phyloP scores from a whole-genome alignment of 495 filamentous ascomycete genomes.

The Halenospora varia region DNA sequence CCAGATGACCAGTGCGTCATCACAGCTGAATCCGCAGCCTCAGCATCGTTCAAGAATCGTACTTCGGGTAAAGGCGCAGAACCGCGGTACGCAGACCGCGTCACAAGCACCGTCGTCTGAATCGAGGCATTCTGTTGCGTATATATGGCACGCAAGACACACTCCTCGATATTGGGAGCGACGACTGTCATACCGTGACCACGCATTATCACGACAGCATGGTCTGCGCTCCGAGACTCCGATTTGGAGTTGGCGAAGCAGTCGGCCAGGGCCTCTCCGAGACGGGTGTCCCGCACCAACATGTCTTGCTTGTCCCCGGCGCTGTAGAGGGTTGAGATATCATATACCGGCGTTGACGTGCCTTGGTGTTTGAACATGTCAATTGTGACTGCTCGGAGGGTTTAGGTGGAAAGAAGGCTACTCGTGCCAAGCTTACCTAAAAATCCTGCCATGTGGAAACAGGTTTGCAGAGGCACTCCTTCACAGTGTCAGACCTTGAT shows the following conservation, averaged over 20 bases:
- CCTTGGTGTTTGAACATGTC: not conserved
- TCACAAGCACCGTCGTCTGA: conserved; percentile 29
- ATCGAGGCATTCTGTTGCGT: conserved; percentile 39
- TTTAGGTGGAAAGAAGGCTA: not conserved
- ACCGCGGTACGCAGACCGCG: conserved; percentile 8
- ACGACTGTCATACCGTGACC: conserved; percentile 43
- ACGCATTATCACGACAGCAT: conserved; percentile 41
- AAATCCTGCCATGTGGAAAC: conserved; percentile 44
- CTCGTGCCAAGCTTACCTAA: conserved; percentile 28
- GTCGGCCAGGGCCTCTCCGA: conserved; percentile 30
- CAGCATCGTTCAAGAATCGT: conserved; percentile 21
- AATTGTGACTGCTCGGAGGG: not conserved
- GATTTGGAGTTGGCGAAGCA: conserved; percentile 4
- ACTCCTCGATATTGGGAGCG: conserved; percentile 32
- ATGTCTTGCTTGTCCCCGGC: conserved; percentile 30
- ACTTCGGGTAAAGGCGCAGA: not conserved
- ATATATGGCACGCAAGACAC: conserved; percentile 40
- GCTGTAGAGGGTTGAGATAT: conserved; percentile 27
- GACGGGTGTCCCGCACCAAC: conserved; percentile 31
- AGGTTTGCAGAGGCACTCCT: conserved; percentile 31
- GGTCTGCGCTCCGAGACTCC: conserved; percentile 11
- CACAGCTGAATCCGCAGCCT: conserved; percentile 17
- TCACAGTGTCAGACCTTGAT: not conserved
- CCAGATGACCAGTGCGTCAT: conserved; percentile 21
- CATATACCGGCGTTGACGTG: conserved; percentile 28